Percentiles rank a stretch among this genome's conserved stretches.
Evolutionary conservation across 2,329 filamentous ascomycete genomes (phyloP).

Genomic region (Alternaria gansuensis): DNA sequence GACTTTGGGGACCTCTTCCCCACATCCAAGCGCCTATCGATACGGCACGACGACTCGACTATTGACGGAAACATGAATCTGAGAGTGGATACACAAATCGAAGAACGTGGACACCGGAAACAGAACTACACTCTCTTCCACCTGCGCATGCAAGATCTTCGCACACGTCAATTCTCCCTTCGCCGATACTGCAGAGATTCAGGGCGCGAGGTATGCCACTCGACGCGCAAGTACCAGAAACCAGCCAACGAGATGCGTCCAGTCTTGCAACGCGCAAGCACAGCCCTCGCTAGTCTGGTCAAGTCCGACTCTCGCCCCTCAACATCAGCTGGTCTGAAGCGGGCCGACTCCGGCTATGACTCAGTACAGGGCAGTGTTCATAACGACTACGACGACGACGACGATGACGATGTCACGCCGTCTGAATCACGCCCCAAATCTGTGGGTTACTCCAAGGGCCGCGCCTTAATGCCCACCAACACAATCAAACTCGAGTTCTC

Average conservation of each 20-base stretch:
- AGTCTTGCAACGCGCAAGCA: slow-evolving; percentile 67
- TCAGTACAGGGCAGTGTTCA: slow-evolving; percentile 51
- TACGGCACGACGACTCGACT: slow-evolving; percentile 90
- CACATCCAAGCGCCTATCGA: slow-evolving; percentile 78
- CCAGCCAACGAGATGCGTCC: slow-evolving; percentile 61
- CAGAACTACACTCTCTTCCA: slow-evolving; percentile 85
- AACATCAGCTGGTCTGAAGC: slow-evolving; percentile 57
- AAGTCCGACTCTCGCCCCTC: slow-evolving; percentile 63
- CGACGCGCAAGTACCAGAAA: slow-evolving; percentile 73
- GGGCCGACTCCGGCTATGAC: slow-evolving; percentile 68
- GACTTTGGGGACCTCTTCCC: slow-evolving; percentile 89
- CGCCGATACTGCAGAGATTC: slow-evolving; percentile 92
- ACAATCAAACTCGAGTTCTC: slow-evolving; percentile 92
- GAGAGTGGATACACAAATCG: slow-evolving; percentile 80
- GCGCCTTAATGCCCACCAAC: slow-evolving; percentile 68
- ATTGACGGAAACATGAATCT: slow-evolving; percentile 97
- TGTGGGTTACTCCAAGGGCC: slow-evolving; percentile 52
- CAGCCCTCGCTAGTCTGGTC: slow-evolving; percentile 64
- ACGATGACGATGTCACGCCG: slow-evolving; percentile 20
- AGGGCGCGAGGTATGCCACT: slow-evolving; percentile 90
- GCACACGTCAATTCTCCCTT: slow-evolving; percentile 85
- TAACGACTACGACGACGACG: slow-evolving; percentile 33
- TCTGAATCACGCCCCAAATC: slow-evolving; percentile 44
- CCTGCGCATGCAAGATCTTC: slow-evolving; percentile 91
- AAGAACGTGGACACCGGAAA: slow-evolving; percentile 64